Evolutionary conservation across 305 asterid species (phyloP).

Genomic region (Withania somnifera): DNA sequence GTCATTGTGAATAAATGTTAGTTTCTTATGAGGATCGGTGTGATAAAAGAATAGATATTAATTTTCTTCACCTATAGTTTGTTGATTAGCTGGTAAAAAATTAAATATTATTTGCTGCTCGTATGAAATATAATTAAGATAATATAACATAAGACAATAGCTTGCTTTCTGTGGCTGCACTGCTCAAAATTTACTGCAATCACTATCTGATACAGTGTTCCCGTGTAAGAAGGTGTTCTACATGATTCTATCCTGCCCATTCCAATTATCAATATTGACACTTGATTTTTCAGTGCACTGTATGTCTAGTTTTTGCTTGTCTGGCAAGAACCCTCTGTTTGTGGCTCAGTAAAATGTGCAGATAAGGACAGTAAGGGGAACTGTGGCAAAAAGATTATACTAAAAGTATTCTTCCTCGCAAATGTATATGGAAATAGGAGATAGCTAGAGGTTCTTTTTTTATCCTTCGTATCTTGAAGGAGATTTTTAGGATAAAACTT

Average conservation of each 20-base stretch:
- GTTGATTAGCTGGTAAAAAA: neutral
- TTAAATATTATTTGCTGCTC: neutral
- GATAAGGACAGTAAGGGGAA: neutral
- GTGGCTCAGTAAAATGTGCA: neutral
- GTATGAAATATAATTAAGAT: neutral
- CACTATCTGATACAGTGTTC: neutral
- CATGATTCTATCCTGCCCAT: neutral
- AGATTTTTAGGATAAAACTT: neutral
- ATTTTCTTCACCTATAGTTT: neutral
- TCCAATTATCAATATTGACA: neutral
- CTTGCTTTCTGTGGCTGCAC: neutral
- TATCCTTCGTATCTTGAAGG: neutral
- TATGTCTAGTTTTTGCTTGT: neutral
- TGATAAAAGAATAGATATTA: neutral
- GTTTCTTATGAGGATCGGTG: neutral
- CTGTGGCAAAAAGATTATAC: neutral
- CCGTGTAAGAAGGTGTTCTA: neutral
- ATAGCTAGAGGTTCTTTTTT: neutral
- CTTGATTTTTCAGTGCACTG: neutral
- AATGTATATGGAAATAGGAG: neutral
- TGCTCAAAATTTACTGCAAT: neutral
- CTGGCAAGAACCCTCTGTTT: neutral
- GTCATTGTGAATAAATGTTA: neutral
- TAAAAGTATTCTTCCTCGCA: neutral
- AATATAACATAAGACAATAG: neutral